A percentile compares a stretch with the other conserved stretches of the same genome.
Conservation (phyloP, 495 filamentous ascomycete species). For the Aspergillus indologenus region DNA sequence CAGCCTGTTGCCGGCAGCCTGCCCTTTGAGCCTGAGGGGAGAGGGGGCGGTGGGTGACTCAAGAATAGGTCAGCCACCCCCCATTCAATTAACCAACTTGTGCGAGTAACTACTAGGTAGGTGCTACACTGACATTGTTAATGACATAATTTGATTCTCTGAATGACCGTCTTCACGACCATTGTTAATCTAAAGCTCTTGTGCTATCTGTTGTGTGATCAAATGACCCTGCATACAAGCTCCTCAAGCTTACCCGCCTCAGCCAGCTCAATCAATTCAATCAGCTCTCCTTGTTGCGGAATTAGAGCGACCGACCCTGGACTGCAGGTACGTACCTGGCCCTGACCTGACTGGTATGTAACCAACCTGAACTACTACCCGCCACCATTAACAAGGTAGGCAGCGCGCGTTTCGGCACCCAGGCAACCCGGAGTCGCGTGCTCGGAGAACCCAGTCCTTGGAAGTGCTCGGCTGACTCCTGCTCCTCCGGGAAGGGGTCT, state of each 20-base stretch:
- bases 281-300: neutral
- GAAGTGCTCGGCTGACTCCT: constrained; percentile 7
- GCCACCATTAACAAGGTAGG: neutral
- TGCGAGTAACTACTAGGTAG: no score
- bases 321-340: constrained; percentile 8
- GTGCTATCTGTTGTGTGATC: neutral
- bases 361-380: no score
- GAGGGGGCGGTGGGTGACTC: constrained; percentile 1
- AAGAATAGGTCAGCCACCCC: neutral
- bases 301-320: neutral
- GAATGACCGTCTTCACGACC: constrained; percentile 4
- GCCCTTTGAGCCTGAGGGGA: no score
- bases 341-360: neutral
- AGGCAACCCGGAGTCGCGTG: constrained; percentile 9
- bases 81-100: no score
- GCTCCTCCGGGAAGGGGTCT: constrained; percentile 2
- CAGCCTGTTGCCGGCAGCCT: no score
- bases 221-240: constrained; percentile 6
- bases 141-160: neutral
- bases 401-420: constrained; percentile 1
- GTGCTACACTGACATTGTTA: no score
- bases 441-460: neutral
- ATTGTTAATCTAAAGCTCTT: neutral
- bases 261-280: neutral
- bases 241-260: neutral